Evolutionary conservation across 2,329 filamentous ascomycete genomes (phyloP), one percentile per base, ranked within the genome.

Genomic region (Alternaria gansuensis): DNA sequence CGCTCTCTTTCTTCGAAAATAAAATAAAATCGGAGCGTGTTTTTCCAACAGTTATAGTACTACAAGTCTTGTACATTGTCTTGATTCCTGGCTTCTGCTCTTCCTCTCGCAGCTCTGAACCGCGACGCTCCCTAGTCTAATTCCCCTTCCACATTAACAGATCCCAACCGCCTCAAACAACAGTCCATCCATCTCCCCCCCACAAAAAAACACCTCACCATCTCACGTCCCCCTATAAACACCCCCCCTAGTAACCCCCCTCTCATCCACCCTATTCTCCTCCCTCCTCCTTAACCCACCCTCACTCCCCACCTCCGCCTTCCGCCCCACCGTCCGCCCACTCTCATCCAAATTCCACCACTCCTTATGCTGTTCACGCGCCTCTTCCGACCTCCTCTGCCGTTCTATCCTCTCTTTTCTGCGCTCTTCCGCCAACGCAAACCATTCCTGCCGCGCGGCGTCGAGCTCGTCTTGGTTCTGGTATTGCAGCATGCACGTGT

Each of bases 391-490:
- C 71, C 78, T 77, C 59, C 72, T 62, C 70, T 80, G 78, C 62
- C 81, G 79, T 62, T 84, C 83, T 77, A 92, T 88, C 36, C 88
- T 81, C 77, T 90, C 87, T 57, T 17, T 17, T 2, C 17, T 17
- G 17, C 17, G 17, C 80, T 92, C 87, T 68, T 91, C 83, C 51
- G 91, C 85, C 64, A 86, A 84, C 51, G 88, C 87, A 77, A 98
- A 98, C 95, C 95, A 99, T 76, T 98, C 93, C 78, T 93, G 91
- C 51, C 95, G 84, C 64, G 95, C 95, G 24, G 87, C 88, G 80
- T 99, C 95, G 78, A 96, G 86, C 76, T 96, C 92, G 54, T 85
- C 87, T 64, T 88, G 90, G 64, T 91, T 96, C 54, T 94, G 93
- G 80, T 96, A 90, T 55, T 84, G 79, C 68, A 93, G 84, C 93